phyloP scores from a whole-genome alignment of 192 early-diverging fungal genomes.

The Entomortierella lignicola region DNA sequence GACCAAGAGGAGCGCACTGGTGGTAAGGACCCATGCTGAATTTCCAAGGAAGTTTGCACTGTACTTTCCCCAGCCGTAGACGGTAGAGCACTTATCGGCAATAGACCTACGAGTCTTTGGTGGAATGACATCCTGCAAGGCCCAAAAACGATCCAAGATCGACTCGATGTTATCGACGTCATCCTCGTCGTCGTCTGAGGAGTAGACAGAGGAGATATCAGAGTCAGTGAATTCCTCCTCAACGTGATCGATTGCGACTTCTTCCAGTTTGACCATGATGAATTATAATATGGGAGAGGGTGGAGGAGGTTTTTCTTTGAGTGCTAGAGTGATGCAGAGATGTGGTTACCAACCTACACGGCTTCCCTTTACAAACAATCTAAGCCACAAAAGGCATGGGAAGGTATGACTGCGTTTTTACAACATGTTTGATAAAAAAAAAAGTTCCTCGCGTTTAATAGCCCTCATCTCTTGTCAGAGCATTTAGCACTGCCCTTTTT shows the following conservation, averaged over 20 bases:
- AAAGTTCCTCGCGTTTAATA: too few relatives aligned
- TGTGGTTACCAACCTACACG: too few relatives aligned
- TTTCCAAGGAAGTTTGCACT: conserved; percentile 79
- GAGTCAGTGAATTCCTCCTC: conserved; percentile 64
- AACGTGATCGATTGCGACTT: conserved; percentile 63
- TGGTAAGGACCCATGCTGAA: conserved; percentile 90
- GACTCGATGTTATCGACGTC: conserved; percentile 85
- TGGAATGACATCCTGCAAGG: conserved; percentile 91
- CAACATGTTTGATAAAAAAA: not conserved
- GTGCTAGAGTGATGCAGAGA: too few relatives aligned
- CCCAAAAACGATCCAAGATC: conserved; percentile 82
- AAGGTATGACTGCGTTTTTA: not conserved
- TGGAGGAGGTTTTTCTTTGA: too few relatives aligned
- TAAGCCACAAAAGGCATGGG: not conserved
- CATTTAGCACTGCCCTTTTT: too few relatives aligned
- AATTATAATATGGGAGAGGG: not conserved
- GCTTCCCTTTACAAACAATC: not conserved
- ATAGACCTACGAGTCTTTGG: conserved; percentile 75
- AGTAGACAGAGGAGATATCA: conserved; percentile 66
- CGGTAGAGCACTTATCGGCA: conserved; percentile 63
- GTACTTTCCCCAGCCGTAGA: conserved; percentile 68
- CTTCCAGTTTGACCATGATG: conserved; percentile 65
- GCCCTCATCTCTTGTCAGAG: too few relatives aligned
- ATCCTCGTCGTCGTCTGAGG: conserved; percentile 71
- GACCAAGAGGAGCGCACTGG: conserved; percentile 83